phyloP scores from a whole-genome alignment of 1,284 basidiomycete species.

The Thelephora terrestris region DNA sequence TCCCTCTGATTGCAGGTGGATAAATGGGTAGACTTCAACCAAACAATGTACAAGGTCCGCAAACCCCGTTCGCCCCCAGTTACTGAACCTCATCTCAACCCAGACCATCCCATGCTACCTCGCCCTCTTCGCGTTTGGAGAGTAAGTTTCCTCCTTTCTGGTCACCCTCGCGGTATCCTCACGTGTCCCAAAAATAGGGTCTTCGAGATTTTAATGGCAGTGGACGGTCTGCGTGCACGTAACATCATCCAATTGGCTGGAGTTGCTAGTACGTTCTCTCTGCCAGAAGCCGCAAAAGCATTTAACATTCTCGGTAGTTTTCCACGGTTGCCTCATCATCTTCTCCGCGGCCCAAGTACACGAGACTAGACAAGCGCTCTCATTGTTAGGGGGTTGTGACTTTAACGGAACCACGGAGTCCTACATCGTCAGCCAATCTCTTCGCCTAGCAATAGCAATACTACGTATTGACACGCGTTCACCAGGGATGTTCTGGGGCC shows the following conservation, averaged over 20 bases:
- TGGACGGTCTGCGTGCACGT: conserved; percentile 62
- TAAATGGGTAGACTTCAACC: conserved; percentile 34
- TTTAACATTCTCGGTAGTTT: conserved; percentile 32
- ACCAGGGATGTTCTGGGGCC: conserved; percentile 24
- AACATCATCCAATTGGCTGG: conserved; percentile 72
- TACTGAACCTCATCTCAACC: conserved; percentile 3
- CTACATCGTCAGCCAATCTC: neutral
- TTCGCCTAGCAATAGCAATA: neutral
- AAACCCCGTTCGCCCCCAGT: neutral
- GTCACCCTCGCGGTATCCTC: neutral
- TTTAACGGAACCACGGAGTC: neutral
- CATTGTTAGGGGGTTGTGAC: conserved; percentile 16
- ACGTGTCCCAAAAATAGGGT: conserved; percentile 31
- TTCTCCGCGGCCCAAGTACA: conserved; percentile 67
- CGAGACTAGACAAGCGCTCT: conserved; percentile 54
- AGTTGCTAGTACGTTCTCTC: conserved; percentile 43
- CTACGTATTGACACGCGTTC: neutral
- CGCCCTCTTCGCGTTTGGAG: conserved; percentile 70
- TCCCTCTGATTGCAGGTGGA: conserved; percentile 35
- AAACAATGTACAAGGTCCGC: conserved; percentile 41
- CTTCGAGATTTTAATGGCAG: conserved; percentile 64
- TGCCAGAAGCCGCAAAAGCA: neutral
- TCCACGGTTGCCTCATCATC: conserved; percentile 63
- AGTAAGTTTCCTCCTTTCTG: conserved; percentile 33
- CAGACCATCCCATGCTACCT: conserved; percentile 80